phyloP scores from a whole-genome alignment of 345 rosid genomes.

The Syzygium grande region DNA sequence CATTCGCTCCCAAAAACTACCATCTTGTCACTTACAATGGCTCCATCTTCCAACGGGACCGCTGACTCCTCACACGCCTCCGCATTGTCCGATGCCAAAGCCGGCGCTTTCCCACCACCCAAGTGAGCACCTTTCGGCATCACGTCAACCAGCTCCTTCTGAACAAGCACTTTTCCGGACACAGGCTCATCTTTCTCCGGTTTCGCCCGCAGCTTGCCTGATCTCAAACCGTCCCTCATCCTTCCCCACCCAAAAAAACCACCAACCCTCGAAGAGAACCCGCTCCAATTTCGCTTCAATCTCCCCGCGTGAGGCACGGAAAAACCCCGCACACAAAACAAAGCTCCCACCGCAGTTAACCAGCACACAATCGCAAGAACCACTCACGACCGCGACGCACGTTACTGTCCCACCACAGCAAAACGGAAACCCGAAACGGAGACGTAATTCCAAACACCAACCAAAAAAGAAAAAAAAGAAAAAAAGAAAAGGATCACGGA shows the following conservation, averaged over 20 bases:
- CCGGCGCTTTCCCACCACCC: background rate
- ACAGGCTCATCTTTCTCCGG: slow-evolving; percentile 12
- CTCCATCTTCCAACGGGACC: background rate
- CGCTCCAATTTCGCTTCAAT: background rate
- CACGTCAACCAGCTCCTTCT: background rate
- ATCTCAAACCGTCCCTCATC: slow-evolving; percentile 39
- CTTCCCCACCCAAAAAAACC: background rate
- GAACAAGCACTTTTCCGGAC: background rate
- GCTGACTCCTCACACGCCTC: background rate
- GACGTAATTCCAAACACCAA: background rate
- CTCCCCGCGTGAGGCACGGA: background rate
- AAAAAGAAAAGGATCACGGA: background rate
- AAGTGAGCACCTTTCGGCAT: background rate
- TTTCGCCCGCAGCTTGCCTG: slow-evolving; percentile 8
- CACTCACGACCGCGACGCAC: background rate
- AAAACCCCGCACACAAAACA: background rate
- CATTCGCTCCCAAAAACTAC: slow-evolving; percentile 1
- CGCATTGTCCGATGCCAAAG: background rate
- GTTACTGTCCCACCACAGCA: background rate
- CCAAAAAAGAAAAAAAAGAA: background rate
- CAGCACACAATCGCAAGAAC: background rate
- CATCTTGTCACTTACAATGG: background rate
- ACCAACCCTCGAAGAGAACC: slow-evolving; percentile 3
- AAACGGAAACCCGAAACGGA: background rate
- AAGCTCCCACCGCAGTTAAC: background rate